Evolutionary conservation across 805 yeast genomes (phyloP).

Genomic region (Candida coleopterorum): DNA sequence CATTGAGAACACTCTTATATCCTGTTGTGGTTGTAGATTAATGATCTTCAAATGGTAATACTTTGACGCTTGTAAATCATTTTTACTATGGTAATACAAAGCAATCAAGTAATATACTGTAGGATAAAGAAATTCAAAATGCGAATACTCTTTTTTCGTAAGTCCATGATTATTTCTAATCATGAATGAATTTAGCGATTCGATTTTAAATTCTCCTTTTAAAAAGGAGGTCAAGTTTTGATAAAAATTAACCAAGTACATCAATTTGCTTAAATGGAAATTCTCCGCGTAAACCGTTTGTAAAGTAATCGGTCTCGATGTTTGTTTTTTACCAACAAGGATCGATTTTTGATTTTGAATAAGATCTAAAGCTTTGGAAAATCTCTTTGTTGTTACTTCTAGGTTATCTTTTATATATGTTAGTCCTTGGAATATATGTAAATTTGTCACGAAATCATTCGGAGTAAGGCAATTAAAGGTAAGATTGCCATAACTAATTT

Average conservation of each 20-base stretch:
- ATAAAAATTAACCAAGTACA: conserved; percentile 29
- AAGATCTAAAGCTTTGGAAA: conserved; percentile 31
- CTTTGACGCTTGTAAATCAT: conserved; percentile 33
- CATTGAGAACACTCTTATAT: conserved; percentile 24
- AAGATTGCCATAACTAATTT: conserved; percentile 9
- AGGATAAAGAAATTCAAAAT: conserved; percentile 33
- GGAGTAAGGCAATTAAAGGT: conserved; percentile 39
- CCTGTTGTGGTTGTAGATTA: conserved; percentile 14
- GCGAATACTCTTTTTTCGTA: conserved; percentile 34
- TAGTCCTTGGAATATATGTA: conserved; percentile 41
- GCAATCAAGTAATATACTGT: conserved; percentile 38
- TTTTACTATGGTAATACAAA: conserved; percentile 31
- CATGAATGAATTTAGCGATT: conserved; percentile 28
- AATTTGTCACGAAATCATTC: conserved; percentile 37
- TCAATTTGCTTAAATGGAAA: conserved; percentile 25
- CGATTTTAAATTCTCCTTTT: conserved; percentile 17
- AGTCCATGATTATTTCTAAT: conserved; percentile 32
- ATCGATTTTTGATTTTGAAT: conserved; percentile 21
- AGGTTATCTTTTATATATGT: conserved; percentile 30
- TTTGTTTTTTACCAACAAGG: conserved; percentile 7
- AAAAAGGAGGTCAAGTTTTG: conserved; percentile 33
- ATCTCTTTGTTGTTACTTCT: conserved; percentile 30
- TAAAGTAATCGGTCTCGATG: conserved; percentile 9
- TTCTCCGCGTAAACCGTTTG: conserved; percentile 10
- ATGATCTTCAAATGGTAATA: conserved; percentile 35